Percentiles rank a stretch among this genome's conserved stretches.
Conservation (phyloP, 75 land plant species). For the Adiantum capillusveneris region DNA sequence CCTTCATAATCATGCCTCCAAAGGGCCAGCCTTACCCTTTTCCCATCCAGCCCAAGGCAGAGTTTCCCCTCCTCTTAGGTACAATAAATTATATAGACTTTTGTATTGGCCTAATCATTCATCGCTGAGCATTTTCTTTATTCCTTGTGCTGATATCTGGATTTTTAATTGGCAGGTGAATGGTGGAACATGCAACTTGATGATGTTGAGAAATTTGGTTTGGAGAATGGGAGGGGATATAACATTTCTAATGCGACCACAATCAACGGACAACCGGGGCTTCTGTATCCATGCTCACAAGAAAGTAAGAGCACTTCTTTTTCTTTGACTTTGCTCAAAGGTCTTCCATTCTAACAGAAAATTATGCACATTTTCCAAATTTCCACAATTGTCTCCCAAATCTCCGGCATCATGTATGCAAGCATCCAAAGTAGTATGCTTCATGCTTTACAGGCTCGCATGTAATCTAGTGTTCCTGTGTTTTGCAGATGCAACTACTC, state of each 20-base stretch:
- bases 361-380: too few species aligned
- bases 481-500: neutral
- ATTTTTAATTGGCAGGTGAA: conserved; percentile 36
- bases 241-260: conserved; percentile 36
- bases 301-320: neutral
- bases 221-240: conserved; percentile 17
- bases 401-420: too few species aligned
- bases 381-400: too few species aligned
- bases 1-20: conserved; percentile 30
- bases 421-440: too few species aligned
- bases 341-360: too few species aligned
- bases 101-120: too few species aligned
- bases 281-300: conserved; percentile 29
- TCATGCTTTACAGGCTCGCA: too few species aligned
- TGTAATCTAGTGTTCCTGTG: too few species aligned
- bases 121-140: too few species aligned
- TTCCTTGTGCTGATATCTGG: too few species aligned
- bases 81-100: too few species aligned
- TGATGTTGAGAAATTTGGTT: conserved; percentile 7
- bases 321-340: too few species aligned
- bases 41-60: conserved; percentile 27
- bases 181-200: conserved; percentile 37
- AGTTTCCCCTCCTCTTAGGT: conserved; percentile 27
- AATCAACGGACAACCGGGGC: conserved; percentile 43
- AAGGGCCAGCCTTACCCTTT: conserved; percentile 24